Evolutionary conservation across 2,329 filamentous ascomycete species (phyloP), one percentile per base, ranked within the genome.

Genomic region (Aspergillus terreus): DNA sequence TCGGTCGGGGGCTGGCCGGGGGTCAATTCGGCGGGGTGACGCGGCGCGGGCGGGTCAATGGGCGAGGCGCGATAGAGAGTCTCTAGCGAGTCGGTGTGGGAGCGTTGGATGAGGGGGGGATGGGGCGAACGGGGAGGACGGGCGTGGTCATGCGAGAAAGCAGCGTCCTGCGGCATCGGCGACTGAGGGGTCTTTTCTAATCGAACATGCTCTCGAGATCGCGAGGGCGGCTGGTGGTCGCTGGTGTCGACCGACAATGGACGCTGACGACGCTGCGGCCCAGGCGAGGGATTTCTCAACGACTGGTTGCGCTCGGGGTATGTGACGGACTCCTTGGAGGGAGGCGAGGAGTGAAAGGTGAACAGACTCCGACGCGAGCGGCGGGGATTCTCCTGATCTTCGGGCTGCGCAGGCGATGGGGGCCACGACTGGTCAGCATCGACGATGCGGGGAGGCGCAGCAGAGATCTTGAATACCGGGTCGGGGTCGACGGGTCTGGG

Each of bases 31-130:
- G 54, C 23, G 47, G 49, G 46, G 38, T 36, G 49, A 47, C 50
- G 15, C n/a, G 40, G 15, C 14, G 35, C 53, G 27, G 52, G 11
- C 19, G 53, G 49, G 7, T 65, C 65, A 44, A 61, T 55, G 2
- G 57, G 56, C 17, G 63, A 63, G 12, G 58, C 55, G 6, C 58
- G 59, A 46, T 53, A 51, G 30, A 55, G 47, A 17, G 56, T 54
- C n/a, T 61, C 58, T 15, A 61, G 49, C 19, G 60, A 54, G 41
- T 69, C 64, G 54, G 64, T 65, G 49, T 56, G 63, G 48, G 61
- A 61, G 15, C 65, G 65, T 21, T 60, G 59, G 11, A 63, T 52
- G 11, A 56, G 51, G 2, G 55, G 54, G 2, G 49, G 50, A 49
- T 55, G 55, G 47, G 57, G 51, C 36, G 52, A 54, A 46, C 50